These are phyloP conservation scores for Peronospora farinosa DNA, from an alignment of 352 stramenopile species.

Conservation along the genomic window DNA sequence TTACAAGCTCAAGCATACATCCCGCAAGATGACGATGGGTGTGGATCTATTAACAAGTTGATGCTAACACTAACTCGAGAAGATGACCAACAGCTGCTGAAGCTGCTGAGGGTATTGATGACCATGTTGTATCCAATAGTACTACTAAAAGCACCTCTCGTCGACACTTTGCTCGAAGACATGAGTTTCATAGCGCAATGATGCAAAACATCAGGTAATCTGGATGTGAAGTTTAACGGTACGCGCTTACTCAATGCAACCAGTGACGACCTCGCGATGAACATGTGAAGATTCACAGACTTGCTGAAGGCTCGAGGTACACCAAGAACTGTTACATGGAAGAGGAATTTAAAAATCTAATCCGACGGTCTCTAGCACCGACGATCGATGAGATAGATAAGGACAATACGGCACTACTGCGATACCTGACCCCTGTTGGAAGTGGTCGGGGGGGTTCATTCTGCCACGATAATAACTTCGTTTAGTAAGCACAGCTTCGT, in stretches of 20 bases:
- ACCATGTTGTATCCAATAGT: too few relatives aligned
- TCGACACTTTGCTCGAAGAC: constrained; percentile 88
- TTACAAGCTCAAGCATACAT: constrained; percentile 91
- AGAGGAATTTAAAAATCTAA: not conserved
- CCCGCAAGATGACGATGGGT: constrained; percentile 84
- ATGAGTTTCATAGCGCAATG: constrained; percentile 92
- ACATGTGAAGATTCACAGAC: constrained; percentile 88
- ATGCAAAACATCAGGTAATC: constrained; percentile 76
- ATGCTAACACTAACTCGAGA: too few relatives aligned
- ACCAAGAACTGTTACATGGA: constrained; percentile 12
- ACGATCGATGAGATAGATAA: constrained; percentile 10
- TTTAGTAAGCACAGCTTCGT: constrained; percentile 90
- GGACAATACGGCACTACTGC: too few relatives aligned
- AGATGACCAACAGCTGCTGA: too few relatives aligned
- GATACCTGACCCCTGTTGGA: constrained; percentile 85
- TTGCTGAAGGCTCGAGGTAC: constrained; percentile 41
- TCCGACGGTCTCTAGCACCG: not conserved
- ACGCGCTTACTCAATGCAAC: constrained; percentile 84
- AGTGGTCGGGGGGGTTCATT: constrained; percentile 74
- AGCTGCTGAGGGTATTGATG: too few relatives aligned
- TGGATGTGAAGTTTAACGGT: constrained; percentile 83
- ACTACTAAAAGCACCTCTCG: constrained; percentile 83
- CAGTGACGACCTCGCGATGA: constrained; percentile 85
- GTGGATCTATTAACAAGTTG: constrained; percentile 87
- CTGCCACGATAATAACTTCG: constrained; percentile 92